phyloP scores from a whole-genome alignment of 768 basidiomycete genomes.

The Rhodotorula toruloides region DNA sequence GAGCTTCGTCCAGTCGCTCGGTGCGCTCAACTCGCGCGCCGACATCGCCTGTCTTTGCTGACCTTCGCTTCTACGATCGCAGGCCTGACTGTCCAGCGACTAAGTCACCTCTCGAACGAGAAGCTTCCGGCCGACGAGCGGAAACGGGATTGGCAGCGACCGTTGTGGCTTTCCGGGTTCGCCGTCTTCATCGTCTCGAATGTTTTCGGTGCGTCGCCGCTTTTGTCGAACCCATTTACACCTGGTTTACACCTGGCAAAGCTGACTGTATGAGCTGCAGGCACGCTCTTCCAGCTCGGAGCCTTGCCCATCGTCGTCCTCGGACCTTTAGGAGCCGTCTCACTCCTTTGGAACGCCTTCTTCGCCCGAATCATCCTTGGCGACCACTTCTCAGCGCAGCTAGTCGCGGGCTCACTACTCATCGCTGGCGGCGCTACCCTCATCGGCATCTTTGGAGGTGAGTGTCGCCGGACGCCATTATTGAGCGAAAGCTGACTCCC shows the following conservation, averaged over 20 bases:
- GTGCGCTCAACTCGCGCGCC: constrained; percentile 37
- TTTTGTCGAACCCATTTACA: background rate
- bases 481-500: too few species aligned
- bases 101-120: constrained; percentile 83
- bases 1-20: constrained; percentile 81
- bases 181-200: constrained; percentile 82
- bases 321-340: constrained; percentile 88
- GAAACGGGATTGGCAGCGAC: constrained; percentile 68
- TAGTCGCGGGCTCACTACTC: constrained; percentile 73
- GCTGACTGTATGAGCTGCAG: constrained; percentile 1
- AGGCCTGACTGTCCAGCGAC: constrained; percentile 83
- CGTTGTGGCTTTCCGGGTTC: constrained; percentile 86
- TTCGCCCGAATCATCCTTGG: constrained; percentile 79
- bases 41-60: background rate
- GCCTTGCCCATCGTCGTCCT: constrained; percentile 91
- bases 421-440: constrained; percentile 83
- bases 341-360: constrained; percentile 88
- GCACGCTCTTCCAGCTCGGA: constrained; percentile 81
- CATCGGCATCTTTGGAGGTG: constrained; percentile 73
- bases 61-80: background rate
- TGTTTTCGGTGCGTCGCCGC: constrained; percentile 59
- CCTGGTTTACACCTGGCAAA: too few species aligned
- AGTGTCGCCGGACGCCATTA: too few species aligned
- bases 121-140: constrained; percentile 60
- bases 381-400: constrained; percentile 76